These are phyloP conservation scores for Saccharomyces pastorianus DNA, from an alignment of 1,139 yeast species.

Conservation along the genomic window DNA sequence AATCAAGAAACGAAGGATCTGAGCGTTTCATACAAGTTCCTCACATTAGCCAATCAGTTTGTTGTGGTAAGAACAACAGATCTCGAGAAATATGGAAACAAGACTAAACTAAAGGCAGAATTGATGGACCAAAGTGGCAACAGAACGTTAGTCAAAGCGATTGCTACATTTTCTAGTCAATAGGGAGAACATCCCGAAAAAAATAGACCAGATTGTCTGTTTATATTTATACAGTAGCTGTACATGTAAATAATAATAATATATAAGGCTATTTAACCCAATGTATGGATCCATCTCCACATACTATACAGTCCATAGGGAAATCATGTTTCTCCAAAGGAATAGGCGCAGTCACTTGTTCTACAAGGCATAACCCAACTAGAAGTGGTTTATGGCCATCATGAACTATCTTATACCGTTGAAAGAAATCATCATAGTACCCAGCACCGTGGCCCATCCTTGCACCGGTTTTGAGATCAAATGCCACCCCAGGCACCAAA, in stretches of 20 bases:
- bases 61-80: conserved; percentile 54
- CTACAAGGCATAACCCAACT: conserved; percentile 45
- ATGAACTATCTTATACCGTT: conserved; percentile 36
- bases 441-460: conserved; percentile 93
- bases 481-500: conserved; percentile 82
- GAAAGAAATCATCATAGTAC: conserved; percentile 73
- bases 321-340: conserved; percentile 71
- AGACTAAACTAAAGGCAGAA: conserved; percentile 33
- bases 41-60: conserved; percentile 76
- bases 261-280: conserved; percentile 14
- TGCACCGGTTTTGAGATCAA: conserved; percentile 40
- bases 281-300: conserved; percentile 31
- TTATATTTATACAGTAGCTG: conserved; percentile 2
- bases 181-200: neutral
- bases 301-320: conserved; percentile 50
- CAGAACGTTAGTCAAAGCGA: conserved; percentile 40
- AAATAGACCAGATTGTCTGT: neutral
- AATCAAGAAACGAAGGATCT: conserved; percentile 26
- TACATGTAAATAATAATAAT: conserved; percentile 3
- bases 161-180: neutral
- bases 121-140: conserved; percentile 40
- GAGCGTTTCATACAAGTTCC: conserved; percentile 46
- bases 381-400: conserved; percentile 23
- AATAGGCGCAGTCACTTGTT: conserved; percentile 45
- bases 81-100: conserved; percentile 29